Evolutionary conservation across 78 protist genomes (phyloP).

Genomic region (Dictyostelium purpureum): DNA sequence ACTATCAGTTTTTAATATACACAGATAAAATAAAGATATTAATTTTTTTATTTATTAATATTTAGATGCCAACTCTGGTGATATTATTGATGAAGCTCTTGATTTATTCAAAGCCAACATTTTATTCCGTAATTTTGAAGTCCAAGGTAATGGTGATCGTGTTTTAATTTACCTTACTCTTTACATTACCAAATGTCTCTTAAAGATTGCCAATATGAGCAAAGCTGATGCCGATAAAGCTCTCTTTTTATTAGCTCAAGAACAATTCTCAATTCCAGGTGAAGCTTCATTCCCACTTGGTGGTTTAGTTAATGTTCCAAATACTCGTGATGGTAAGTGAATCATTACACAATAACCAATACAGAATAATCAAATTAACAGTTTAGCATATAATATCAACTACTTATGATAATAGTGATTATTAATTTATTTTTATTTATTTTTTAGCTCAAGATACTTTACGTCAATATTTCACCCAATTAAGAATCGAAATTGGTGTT

Average conservation of each 20-base stretch:
- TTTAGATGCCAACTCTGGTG: conserved; percentile 57
- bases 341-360: no score
- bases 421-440: not conserved
- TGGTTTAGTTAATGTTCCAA: conserved; percentile 78
- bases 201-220: conserved; percentile 55
- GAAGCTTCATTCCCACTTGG: conserved; percentile 87
- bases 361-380: not conserved
- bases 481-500: conserved; percentile 86
- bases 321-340: conserved; percentile 58
- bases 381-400: not conserved
- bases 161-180: conserved; percentile 93
- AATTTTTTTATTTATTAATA: not conserved
- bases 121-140: conserved; percentile 92
- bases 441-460: conserved; percentile 72
- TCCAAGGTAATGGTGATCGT: conserved; percentile 94
- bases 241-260: conserved; percentile 83
- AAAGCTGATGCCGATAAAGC: conserved; percentile 82
- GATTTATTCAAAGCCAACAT: conserved; percentile 94
- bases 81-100: conserved; percentile 95
- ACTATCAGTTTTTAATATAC: not conserved
- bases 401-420: not conserved
- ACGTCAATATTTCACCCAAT: conserved; percentile 90
- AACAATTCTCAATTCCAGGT: conserved; percentile 92
- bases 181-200: conserved; percentile 89
- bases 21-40: no score